These are phyloP conservation scores for Botrytis fragariae DNA, from an alignment of 2,329 filamentous ascomycete genomes.

Conservation along the genomic window DNA sequence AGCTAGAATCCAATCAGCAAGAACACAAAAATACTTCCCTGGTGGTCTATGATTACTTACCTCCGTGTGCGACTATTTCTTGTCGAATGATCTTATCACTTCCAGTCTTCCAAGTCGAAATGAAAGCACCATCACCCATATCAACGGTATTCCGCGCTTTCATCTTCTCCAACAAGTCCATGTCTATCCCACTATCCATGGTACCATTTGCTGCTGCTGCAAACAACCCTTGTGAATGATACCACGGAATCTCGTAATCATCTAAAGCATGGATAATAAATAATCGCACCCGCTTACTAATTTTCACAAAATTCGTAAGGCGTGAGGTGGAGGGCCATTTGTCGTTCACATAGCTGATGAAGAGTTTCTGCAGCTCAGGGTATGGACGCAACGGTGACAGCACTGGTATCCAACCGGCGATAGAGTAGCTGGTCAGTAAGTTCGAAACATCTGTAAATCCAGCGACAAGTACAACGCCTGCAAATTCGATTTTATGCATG, in stretches of 20 bases:
- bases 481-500: slow-evolving; percentile 62
- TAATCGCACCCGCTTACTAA: slow-evolving; percentile 58
- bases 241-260: slow-evolving; percentile 79
- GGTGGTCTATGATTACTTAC: slow-evolving; percentile 29
- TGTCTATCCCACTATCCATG: slow-evolving; percentile 38
- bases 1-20: slow-evolving; percentile 43
- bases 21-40: slow-evolving; percentile 22
- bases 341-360: slow-evolving; percentile 68
- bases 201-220: slow-evolving; percentile 55
- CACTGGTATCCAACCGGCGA: slow-evolving; percentile 75
- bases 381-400: slow-evolving; percentile 71
- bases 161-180: slow-evolving; percentile 33
- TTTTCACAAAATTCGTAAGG: slow-evolving; percentile 54
- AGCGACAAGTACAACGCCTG: slow-evolving; percentile 75
- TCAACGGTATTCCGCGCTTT: slow-evolving; percentile 36
- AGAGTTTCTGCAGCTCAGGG: slow-evolving; percentile 59
- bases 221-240: slow-evolving; percentile 65
- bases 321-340: slow-evolving; percentile 73
- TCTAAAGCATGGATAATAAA: slow-evolving; percentile 76
- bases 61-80: slow-evolving; percentile 37
- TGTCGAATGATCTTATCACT: slow-evolving; percentile 37
- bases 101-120: slow-evolving; percentile 37
- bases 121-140: slow-evolving; percentile 37
- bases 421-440: slow-evolving; percentile 71
- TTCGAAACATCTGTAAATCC: slow-evolving; percentile 73